Evolutionary conservation across 108 stramenopile species (phyloP).

Genomic region (Cyclotella kingstonii): DNA sequence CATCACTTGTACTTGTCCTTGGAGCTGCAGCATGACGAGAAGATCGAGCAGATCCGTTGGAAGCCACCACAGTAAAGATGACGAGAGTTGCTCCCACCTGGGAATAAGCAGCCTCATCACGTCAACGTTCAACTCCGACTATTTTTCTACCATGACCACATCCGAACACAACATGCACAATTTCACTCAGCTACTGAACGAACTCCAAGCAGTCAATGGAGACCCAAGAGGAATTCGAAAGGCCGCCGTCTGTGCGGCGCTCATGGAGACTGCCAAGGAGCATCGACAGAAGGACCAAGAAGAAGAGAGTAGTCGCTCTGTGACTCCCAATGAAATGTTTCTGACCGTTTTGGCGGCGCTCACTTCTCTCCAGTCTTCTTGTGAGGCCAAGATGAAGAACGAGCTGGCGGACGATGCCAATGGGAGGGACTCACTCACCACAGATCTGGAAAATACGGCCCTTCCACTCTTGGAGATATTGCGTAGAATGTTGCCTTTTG

Average conservation of each 20-base stretch:
- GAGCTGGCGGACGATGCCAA: neutral
- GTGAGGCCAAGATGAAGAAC: slow-evolving; percentile 6
- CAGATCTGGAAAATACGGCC: slow-evolving; percentile 17
- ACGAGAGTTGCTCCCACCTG: no score
- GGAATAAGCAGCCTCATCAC: no score
- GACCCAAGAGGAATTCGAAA: neutral
- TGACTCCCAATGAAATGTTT: slow-evolving; percentile 40
- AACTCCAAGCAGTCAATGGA: neutral
- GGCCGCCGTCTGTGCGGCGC: neutral
- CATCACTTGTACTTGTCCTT: no score
- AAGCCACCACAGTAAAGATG: no score
- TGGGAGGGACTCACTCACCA: slow-evolving; percentile 1
- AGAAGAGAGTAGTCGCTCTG: no score
- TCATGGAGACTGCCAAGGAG: neutral
- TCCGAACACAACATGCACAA: neutral
- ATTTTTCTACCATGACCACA: no score
- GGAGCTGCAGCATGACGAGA: no score
- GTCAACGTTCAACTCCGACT: no score
- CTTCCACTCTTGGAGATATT: slow-evolving; percentile 63
- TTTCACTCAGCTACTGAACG: neutral
- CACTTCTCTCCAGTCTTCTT: slow-evolving; percentile 18
- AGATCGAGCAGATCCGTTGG: no score
- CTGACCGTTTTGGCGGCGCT: slow-evolving; percentile 19
- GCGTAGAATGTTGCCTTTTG: slow-evolving; percentile 45
- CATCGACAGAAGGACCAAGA: neutral